These are phyloP conservation scores for Auriscalpium orientale DNA, from an alignment of 768 basidiomycete genomes.

Conservation along the genomic window DNA sequence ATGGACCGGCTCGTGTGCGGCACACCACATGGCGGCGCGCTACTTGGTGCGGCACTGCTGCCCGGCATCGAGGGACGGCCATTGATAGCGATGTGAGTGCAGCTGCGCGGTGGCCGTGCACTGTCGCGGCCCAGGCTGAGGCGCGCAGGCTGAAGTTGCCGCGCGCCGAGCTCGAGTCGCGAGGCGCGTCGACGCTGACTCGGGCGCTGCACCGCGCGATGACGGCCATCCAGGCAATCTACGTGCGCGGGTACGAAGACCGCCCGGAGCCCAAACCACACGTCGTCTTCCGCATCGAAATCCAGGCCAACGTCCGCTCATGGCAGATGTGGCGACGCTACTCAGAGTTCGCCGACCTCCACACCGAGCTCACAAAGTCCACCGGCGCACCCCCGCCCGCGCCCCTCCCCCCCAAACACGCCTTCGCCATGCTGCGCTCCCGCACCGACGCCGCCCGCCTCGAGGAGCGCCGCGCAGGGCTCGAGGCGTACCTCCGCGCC, in stretches of 20 bases:
- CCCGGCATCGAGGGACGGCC: too few relatives aligned
- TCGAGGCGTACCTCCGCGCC: constrained; percentile 81
- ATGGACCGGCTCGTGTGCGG: too few relatives aligned
- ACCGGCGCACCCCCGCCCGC: constrained; percentile 74
- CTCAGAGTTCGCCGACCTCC: constrained; percentile 87
- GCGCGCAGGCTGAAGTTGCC: too few relatives aligned
- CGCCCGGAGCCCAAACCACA: constrained; percentile 68
- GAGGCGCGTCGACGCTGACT: neutral
- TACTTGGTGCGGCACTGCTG: too few relatives aligned
- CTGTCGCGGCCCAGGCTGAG: too few relatives aligned
- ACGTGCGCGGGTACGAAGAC: constrained; percentile 62
- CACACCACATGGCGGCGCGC: too few relatives aligned
- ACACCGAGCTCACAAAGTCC: constrained; percentile 73
- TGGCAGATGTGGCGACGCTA: constrained; percentile 95
- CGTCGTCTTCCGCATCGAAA: constrained; percentile 72
- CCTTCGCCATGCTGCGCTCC: constrained; percentile 57
- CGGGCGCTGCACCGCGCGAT: constrained; percentile 26
- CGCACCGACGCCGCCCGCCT: constrained; percentile 53
- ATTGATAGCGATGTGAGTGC: too few relatives aligned
- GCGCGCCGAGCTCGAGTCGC: too few relatives aligned
- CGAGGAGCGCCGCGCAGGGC: constrained; percentile 67
- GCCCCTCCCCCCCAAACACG: constrained; percentile 79
- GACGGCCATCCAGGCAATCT: constrained; percentile 73
- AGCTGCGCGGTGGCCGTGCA: too few relatives aligned
- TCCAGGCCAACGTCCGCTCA: constrained; percentile 82